phyloP scores from a whole-genome alignment of 2,329 filamentous ascomycete species.

The Monosporascus cannonballus region DNA sequence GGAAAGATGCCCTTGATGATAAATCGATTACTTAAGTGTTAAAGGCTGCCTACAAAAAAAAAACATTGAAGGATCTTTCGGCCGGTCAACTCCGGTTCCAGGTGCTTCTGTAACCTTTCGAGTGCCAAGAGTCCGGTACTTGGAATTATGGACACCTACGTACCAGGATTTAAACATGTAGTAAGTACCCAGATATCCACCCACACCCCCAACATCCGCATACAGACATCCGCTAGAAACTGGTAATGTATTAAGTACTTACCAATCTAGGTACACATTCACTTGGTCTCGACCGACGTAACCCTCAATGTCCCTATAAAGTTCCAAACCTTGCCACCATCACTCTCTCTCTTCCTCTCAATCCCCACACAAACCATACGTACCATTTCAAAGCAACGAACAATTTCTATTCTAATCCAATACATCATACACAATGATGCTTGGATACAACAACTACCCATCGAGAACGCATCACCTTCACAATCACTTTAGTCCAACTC shows the following conservation, averaged over 20 bases:
- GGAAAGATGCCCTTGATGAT: background rate
- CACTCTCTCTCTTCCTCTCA: too few relatives aligned
- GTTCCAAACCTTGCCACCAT: too few relatives aligned
- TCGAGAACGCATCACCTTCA: slow-evolving; percentile 18
- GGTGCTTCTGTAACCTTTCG: background rate
- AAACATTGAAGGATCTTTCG: slow-evolving; percentile 2
- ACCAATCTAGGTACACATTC: too few relatives aligned
- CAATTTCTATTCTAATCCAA: background rate
- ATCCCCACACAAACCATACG: background rate
- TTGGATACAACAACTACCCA: slow-evolving; percentile 22
- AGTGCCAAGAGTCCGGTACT: background rate
- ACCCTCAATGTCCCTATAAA: too few relatives aligned
- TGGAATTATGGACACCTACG: background rate
- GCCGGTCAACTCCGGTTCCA: slow-evolving; percentile 12
- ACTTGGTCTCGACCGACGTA: too few relatives aligned
- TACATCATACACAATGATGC: slow-evolving; percentile 22
- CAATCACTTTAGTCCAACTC: background rate
- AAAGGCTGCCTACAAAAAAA: too few relatives aligned
- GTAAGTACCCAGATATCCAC: too few relatives aligned
- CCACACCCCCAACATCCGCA: too few relatives aligned
- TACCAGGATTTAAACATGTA: too few relatives aligned
- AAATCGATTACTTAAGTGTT: too few relatives aligned
- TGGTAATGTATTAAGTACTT: too few relatives aligned
- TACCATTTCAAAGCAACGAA: background rate
- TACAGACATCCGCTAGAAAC: too few relatives aligned